These are phyloP conservation scores for Ambrosiella cleistominuta DNA, from an alignment of 2,329 filamentous ascomycete genomes.

Conservation along the genomic window DNA sequence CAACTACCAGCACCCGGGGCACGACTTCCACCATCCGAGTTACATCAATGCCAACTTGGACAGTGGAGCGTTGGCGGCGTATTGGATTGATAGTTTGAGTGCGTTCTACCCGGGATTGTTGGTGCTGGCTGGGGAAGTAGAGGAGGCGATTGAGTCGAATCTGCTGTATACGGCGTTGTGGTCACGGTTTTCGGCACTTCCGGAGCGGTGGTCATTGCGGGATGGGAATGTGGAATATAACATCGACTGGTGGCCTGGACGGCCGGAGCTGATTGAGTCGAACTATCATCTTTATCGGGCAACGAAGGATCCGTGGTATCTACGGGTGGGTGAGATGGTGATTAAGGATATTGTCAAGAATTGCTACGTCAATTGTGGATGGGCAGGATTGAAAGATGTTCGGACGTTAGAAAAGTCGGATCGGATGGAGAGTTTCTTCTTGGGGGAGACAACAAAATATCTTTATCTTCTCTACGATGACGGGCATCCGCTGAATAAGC, in stretches of 20 bases:
- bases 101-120: constrained; percentile 89
- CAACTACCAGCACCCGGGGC: constrained; percentile 20
- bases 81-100: constrained; percentile 91
- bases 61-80: constrained; percentile 73
- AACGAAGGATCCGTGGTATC: constrained; percentile 87
- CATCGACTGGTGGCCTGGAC: constrained; percentile 84
- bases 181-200: constrained; percentile 85
- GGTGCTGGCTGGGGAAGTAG: constrained; percentile 68
- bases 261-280: constrained; percentile 93
- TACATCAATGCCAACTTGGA: constrained; percentile 79
- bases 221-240: constrained; percentile 72
- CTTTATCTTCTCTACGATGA: constrained; percentile 80
- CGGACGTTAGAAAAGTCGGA: constrained; percentile 72
- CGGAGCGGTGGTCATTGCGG: constrained; percentile 81
- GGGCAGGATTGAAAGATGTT: constrained; percentile 77
- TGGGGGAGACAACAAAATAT: constrained; percentile 93
- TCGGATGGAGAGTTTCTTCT: constrained; percentile 97
- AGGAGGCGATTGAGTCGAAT: constrained; percentile 81
- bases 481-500: constrained; percentile 67
- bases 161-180: constrained; percentile 82
- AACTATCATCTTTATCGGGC: constrained; percentile 92
- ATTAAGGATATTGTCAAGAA: constrained; percentile 71
- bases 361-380: constrained; percentile 82
- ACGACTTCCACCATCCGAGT: constrained; percentile 60
- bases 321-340: constrained; percentile 92